Evolutionary conservation across 2,329 filamentous ascomycete species (phyloP).

Genomic region (Penicillium sp.): DNA sequence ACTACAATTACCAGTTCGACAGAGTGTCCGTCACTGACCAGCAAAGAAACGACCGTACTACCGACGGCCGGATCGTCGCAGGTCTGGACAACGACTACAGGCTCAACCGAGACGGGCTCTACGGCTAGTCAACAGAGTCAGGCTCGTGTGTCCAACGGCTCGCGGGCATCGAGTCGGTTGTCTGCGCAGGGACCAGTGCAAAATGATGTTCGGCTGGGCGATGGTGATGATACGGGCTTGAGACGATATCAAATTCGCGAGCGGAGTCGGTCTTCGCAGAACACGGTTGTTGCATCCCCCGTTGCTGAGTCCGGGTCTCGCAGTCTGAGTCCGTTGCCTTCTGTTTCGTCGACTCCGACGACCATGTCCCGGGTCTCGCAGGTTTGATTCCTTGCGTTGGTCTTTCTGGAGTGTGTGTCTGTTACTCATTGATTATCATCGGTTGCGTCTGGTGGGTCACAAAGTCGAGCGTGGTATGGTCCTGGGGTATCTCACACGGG

Average conservation of each 20-base stretch:
- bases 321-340: background rate
- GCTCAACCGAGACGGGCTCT: slow-evolving; percentile 5
- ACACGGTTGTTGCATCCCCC: slow-evolving; percentile 4
- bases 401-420: background rate
- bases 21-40: background rate
- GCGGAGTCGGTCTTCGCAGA: background rate
- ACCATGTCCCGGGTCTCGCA: slow-evolving; percentile 15
- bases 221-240: background rate
- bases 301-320: slow-evolving; percentile 5
- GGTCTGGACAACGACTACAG: slow-evolving; percentile 17
- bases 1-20: background rate
- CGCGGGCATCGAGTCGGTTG: slow-evolving; percentile 12
- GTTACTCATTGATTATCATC: background rate
- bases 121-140: slow-evolving; percentile 2
- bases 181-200: slow-evolving; percentile 3
- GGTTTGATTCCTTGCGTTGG: background rate
- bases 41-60: background rate
- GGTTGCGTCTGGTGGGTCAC: too few relatives aligned
- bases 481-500: too few relatives aligned
- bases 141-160: slow-evolving; percentile 10
- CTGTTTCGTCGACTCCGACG: slow-evolving; percentile 7
- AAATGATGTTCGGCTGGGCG: slow-evolving; percentile 4
- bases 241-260: background rate
- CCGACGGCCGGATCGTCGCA: slow-evolving; percentile 18
- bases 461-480: too few relatives aligned